Base-by-base conservation (phyloP, 495 filamentous ascomycete species). In the Chlorociboria aeruginascens region DNA sequence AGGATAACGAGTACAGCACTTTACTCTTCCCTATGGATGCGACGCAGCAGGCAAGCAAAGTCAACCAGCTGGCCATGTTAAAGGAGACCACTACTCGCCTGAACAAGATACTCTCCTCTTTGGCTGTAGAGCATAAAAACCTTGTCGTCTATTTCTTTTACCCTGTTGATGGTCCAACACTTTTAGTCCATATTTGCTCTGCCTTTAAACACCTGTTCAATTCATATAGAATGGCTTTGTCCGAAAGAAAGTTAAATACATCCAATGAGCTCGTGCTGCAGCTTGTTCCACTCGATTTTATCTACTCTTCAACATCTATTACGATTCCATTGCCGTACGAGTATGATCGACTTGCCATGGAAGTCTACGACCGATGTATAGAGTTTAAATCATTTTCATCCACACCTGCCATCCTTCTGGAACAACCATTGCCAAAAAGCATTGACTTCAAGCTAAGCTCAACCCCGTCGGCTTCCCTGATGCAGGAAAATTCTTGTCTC, bases 61-160 rank as follows among this genome's bases (percentile, higher is more conserved):
- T 45, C 9, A 51, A 49, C 20, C 25, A 54, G 39, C 54, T 66
- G 42, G 45, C 50, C 6, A 16, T 12, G 9, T 31, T 44, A 10
- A 39, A 39, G 13, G 60, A 63, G 3, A 53, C 60, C 0, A 57
- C 56, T 39, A 55, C 53, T 16, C 56, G 57, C 9, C 56, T 70
- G 39, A 64, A 62, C 28, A 55, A 55, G 28, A 58, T 67, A 31
- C 58, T 82, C 4, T 60, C 69, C 6, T 66, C 69, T 48, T 61
- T 66, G 8, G 48, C 67, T 3, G 59, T 69, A 6, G 68, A 62
- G 36, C 63, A 69, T n/a, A 67, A 71, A 37, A 89, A 85, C 46
- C 77, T 85, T 40, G 86, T 96, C 13, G 68, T 96, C n/a, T 95
- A 88, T 58, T 81, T 95, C 35, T 66, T 95, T 39, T 88, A 96